These are phyloP conservation scores for Salvia sclarea DNA, from an alignment of 305 asterid species.

Conservation along the genomic window DNA sequence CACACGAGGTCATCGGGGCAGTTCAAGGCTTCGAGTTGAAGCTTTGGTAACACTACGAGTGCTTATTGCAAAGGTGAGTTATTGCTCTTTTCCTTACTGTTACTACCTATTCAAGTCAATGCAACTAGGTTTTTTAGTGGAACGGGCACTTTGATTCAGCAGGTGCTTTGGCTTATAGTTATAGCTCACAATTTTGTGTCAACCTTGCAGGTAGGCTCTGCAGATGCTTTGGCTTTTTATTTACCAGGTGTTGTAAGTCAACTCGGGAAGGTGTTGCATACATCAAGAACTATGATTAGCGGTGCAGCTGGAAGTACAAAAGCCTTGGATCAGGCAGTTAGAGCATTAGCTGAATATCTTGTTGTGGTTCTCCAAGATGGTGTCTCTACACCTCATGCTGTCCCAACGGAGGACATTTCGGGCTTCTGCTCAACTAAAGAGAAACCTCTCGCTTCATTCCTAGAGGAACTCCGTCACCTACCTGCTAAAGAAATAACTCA, in stretches of 20 bases:
- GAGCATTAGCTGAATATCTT: slow-evolving; percentile 79
- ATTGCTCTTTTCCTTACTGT: slow-evolving; percentile 20
- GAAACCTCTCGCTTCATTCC: slow-evolving; percentile 56
- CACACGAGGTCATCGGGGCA: slow-evolving; percentile 82
- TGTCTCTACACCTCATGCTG: slow-evolving; percentile 42
- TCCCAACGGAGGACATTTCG: slow-evolving; percentile 33
- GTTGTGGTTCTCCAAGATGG: slow-evolving; percentile 67
- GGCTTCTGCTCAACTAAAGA: slow-evolving; percentile 39
- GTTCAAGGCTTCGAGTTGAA: slow-evolving; percentile 80
- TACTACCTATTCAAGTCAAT: background rate
- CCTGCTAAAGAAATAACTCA: slow-evolving; percentile 48
- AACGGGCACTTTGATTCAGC: background rate
- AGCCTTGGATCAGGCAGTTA: slow-evolving; percentile 76
- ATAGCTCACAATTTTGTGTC: slow-evolving; percentile 29
- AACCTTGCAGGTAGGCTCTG: slow-evolving; percentile 80
- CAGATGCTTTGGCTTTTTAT: slow-evolving; percentile 93
- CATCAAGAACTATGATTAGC: slow-evolving; percentile 78
- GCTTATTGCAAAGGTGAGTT: slow-evolving; percentile 80
- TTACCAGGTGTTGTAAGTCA: slow-evolving; percentile 95
- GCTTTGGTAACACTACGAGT: slow-evolving; percentile 74
- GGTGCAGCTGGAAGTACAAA: slow-evolving; percentile 92
- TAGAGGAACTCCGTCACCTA: slow-evolving; percentile 76
- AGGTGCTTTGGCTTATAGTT: background rate
- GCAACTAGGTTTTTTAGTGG: background rate
- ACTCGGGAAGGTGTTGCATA: slow-evolving; percentile 80